These are phyloP conservation scores for Chytridiales sp. DNA, from an alignment of 371 early-diverging fungal genomes.

Conservation along the genomic window DNA sequence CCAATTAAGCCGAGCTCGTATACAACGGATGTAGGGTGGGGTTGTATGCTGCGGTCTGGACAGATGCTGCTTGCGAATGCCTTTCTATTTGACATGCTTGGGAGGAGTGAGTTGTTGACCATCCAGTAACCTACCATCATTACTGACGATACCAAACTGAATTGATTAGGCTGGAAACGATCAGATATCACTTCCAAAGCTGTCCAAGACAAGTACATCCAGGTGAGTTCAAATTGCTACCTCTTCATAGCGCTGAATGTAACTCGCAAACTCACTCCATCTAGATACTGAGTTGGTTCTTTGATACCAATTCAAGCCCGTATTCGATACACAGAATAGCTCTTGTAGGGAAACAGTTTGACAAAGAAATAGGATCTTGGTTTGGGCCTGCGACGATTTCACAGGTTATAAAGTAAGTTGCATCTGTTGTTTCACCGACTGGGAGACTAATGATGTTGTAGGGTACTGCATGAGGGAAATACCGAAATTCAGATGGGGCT, in stretches of 20 bases:
- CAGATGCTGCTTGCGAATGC: constrained; percentile 91
- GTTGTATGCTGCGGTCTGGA: constrained; percentile 95
- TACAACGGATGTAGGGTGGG: constrained; percentile 88
- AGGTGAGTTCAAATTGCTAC: too few species aligned
- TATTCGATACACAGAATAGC: constrained; percentile 94
- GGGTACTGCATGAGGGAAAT: constrained; percentile 67
- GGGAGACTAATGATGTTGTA: constrained; percentile 22
- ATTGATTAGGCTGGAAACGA: constrained; percentile 20
- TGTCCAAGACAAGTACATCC: constrained; percentile 11
- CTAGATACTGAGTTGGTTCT: constrained; percentile 79
- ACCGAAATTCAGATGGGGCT: constrained; percentile 62
- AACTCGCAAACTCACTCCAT: too few species aligned
- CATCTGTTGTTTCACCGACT: not conserved
- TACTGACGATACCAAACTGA: too few species aligned
- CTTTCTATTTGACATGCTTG: constrained; percentile 54
- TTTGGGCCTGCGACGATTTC: constrained; percentile 93
- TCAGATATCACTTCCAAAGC: constrained; percentile 24
- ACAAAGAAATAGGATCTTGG: constrained; percentile 94
- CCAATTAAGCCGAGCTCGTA: constrained; percentile 76
- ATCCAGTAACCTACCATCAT: too few species aligned
- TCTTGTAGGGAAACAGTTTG: constrained; percentile 76
- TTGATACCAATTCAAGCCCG: constrained; percentile 75
- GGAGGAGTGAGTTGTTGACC: constrained; percentile 35
- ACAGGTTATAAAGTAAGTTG: constrained; percentile 76
- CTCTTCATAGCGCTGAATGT: too few species aligned